A percentile compares a stretch with the other conserved stretches of the same genome.
Evolutionary conservation across 257 asterid genomes (phyloP).

Genomic region (Solanum clarkiae): DNA sequence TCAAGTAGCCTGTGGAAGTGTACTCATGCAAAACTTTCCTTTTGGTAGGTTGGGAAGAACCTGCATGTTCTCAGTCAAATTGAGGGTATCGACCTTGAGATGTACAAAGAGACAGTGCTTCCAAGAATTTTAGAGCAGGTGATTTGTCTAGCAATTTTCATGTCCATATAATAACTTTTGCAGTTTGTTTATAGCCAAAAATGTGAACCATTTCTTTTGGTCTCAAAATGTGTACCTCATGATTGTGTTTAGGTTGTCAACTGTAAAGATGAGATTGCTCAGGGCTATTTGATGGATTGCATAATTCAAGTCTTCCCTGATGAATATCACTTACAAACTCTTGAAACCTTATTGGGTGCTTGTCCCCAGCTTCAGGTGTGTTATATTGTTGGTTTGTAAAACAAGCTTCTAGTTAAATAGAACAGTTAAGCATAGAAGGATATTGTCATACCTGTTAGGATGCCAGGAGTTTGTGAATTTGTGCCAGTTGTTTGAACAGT

Average conservation of each 20-base stretch:
- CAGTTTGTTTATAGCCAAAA: background rate
- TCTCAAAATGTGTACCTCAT: background rate
- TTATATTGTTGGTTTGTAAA: background rate
- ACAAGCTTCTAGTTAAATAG: background rate
- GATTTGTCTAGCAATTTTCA: background rate
- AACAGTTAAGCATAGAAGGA: background rate
- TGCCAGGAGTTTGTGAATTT: background rate
- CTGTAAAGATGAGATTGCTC: constrained; percentile 98
- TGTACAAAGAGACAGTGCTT: constrained; percentile 88
- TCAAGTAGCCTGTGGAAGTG: constrained; percentile 3
- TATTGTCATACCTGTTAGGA: background rate
- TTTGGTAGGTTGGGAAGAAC: constrained; percentile 89
- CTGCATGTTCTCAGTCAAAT: constrained; percentile 97
- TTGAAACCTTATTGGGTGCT: constrained; percentile 85
- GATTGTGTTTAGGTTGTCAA: constrained; percentile 64
- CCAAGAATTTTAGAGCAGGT: constrained; percentile 98
- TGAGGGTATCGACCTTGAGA: constrained; percentile 96
- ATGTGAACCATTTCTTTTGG: background rate
- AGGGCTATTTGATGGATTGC: constrained; percentile 95
- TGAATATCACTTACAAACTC: constrained; percentile 95
- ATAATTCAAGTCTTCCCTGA: constrained; percentile 98
- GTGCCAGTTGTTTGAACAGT: background rate
- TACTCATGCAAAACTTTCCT: constrained; percentile 12
- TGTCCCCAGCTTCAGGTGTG: constrained; percentile 98
- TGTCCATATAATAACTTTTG: background rate